These are phyloP conservation scores for Zygnema circumcarinatum DNA, from an alignment of 139 green algal genomes.

Conservation along the genomic window DNA sequence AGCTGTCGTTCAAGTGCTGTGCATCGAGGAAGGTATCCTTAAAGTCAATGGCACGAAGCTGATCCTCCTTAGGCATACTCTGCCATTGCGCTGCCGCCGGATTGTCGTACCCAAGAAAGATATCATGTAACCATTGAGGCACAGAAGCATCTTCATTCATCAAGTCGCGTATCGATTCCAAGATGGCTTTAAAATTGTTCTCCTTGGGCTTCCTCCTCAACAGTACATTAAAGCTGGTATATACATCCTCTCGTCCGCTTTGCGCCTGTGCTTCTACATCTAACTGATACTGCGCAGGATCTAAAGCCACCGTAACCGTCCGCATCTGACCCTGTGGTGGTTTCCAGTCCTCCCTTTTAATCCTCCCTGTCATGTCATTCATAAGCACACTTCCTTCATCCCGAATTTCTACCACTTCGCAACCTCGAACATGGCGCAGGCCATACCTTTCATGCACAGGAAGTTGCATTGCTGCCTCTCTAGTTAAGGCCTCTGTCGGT, in stretches of 20 bases:
- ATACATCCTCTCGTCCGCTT: slow-evolving; percentile 74
- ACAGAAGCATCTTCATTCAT: slow-evolving; percentile 85
- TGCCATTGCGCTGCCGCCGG: slow-evolving; percentile 72
- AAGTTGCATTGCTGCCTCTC: slow-evolving; percentile 10
- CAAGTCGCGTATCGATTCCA: slow-evolving; percentile 94
- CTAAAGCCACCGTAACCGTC: slow-evolving; percentile 84
- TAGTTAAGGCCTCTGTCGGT: neutral
- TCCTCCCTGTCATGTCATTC: slow-evolving; percentile 91
- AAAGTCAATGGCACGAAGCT: slow-evolving; percentile 84
- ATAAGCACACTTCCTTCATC: slow-evolving; percentile 81
- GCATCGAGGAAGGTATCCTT: slow-evolving; percentile 95
- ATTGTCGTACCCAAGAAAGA: slow-evolving; percentile 97
- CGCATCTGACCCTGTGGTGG: slow-evolving; percentile 74
- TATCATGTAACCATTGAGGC: slow-evolving; percentile 92
- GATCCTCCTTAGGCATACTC: slow-evolving; percentile 39
- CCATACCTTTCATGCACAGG: slow-evolving; percentile 69
- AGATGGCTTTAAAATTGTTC: slow-evolving; percentile 98
- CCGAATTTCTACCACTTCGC: slow-evolving; percentile 81
- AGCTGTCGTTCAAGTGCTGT: slow-evolving; percentile 84
- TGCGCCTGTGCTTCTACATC: slow-evolving; percentile 67
- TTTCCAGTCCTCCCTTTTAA: slow-evolving; percentile 74
- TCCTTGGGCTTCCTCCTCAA: slow-evolving; percentile 91
- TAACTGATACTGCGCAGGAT: slow-evolving; percentile 94
- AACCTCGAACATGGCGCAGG: slow-evolving; percentile 81
- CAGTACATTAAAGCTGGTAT: slow-evolving; percentile 87